phyloP scores from a whole-genome alignment of 2,329 filamentous ascomycete species.

The Exophiala oligosperma region DNA sequence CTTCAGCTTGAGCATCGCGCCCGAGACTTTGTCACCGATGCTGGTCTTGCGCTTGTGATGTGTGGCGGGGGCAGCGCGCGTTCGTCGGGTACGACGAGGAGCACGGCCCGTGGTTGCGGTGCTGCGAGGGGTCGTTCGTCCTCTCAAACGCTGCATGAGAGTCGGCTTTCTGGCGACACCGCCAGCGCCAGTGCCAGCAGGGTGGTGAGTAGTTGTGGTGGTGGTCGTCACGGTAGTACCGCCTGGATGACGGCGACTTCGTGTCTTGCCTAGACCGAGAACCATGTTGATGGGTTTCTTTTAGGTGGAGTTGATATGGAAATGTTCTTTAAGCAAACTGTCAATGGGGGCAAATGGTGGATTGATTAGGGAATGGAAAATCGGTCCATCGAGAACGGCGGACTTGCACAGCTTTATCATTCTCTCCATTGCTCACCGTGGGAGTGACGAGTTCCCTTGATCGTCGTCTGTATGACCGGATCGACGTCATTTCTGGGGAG shows the following conservation, averaged over 20 bases:
- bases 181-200: conserved; percentile 16
- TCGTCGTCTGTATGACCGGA: background rate
- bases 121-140: conserved; percentile 40
- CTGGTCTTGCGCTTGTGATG: conserved; percentile 66
- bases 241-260: conserved; percentile 12
- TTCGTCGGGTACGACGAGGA: conserved; percentile 23
- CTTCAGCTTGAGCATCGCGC: conserved; percentile 71
- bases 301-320: background rate
- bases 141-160: conserved; percentile 56
- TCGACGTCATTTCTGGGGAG: conserved; percentile 5
- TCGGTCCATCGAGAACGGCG: background rate
- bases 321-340: background rate
- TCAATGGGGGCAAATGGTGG: too few relatives aligned
- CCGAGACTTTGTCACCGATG: conserved; percentile 75
- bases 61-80: conserved; percentile 9
- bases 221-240: conserved; percentile 23
- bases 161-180: conserved; percentile 44
- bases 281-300: conserved; percentile 14
- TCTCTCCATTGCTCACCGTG: background rate
- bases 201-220: conserved; percentile 19
- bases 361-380: background rate
- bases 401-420: background rate
- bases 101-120: conserved; percentile 44
- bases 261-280: conserved; percentile 11
- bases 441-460: background rate